A percentile compares a stretch with the other conserved stretches of the same genome.
phyloP scores from a whole-genome alignment of 176 grass and related monocot genomes.

The Neostapfia colusana region DNA sequence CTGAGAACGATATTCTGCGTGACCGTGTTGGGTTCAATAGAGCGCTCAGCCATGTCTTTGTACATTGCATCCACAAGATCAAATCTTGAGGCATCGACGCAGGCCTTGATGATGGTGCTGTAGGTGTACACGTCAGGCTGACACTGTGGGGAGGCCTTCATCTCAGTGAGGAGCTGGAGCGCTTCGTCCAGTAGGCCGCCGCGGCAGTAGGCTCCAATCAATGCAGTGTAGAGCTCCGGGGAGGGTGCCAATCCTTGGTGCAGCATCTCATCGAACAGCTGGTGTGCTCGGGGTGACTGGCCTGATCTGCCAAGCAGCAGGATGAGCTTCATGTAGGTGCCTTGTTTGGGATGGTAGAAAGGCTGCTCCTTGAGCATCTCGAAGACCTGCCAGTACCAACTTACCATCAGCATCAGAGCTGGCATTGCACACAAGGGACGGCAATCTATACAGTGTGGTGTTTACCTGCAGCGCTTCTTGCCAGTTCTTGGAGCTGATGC shows the following conservation, averaged over 20 bases:
- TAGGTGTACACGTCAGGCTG: slow-evolving; percentile 94
- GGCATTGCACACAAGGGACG: not conserved
- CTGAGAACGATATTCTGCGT: slow-evolving; percentile 88
- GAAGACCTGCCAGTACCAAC: slow-evolving; percentile 52
- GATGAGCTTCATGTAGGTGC: slow-evolving; percentile 87
- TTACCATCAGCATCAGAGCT: not conserved
- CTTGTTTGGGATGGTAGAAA: slow-evolving; percentile 81
- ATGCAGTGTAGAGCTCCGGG: slow-evolving; percentile 69
- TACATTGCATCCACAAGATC: slow-evolving; percentile 68
- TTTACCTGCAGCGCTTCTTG: slow-evolving; percentile 64
- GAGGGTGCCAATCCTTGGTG: slow-evolving; percentile 63
- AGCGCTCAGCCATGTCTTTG: slow-evolving; percentile 68
- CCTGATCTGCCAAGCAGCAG: slow-evolving; percentile 64
- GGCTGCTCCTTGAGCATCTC: slow-evolving; percentile 76
- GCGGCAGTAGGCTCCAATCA: slow-evolving; percentile 67
- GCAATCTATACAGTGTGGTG: not conserved
- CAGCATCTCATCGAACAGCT: slow-evolving; percentile 67
- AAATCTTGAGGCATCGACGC: slow-evolving; percentile 54
- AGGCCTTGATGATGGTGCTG: slow-evolving; percentile 85
- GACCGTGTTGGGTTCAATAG: slow-evolving; percentile 73
- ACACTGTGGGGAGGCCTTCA: slow-evolving; percentile 67
- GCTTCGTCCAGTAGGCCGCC: slow-evolving; percentile 67
- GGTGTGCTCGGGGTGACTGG: slow-evolving; percentile 50
- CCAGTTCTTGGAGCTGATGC: slow-evolving; percentile 63
- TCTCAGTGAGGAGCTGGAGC: slow-evolving; percentile 54